Base-by-base conservation (phyloP, 78 protist genomes). In the Chrysochromulina tobinii region DNA sequence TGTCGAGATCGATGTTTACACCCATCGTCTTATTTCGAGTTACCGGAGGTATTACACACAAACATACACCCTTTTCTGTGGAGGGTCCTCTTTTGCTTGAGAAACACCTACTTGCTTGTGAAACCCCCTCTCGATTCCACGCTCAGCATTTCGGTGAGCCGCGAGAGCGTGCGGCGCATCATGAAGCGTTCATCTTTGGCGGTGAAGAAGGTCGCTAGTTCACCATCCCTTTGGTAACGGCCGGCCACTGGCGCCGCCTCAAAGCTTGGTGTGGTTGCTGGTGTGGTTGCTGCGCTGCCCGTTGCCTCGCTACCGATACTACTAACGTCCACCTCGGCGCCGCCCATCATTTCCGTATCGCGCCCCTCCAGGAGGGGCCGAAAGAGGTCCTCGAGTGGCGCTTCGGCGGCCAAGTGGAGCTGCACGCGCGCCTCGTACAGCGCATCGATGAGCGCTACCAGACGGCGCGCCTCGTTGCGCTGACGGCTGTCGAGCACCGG, bases 391-490 rank as follows among this genome's bases (percentile, higher is more conserved):
- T 54, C 3, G 1, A 50, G 83, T 17, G 83, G 58, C 57, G 18
- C 83, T 3, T 27, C 83, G 27, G 58, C 57, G n/a, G 83, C 54
- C 4, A 79, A 0, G 12, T 17, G n/a, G 50, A 79, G 61, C 38
- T 7, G 27, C 23, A 3, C 48, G 20, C 64, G 87, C 87, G 48
- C 61, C 77, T 97, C 96, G 87, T 97, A 97, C 27, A 94, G 75
- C 17, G 86, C 95, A 85, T 97, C 99, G 11, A 97, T 67, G 7
- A 97, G 93, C 2, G 85, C 91, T 54, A 97, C 96, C 77, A 97
- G 92, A 53, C 99, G 93, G 48, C 98, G 90, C 38, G 97, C 97
- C 88, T 94, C 96, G 57, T 92, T 94, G 51, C 91, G 93, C 68
- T 94, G 55, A 1, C 61, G 61, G 18, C 0, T 6, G 5, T 89